Conservation (phyloP, 1,139 yeast species). For the Saccharomyces hybrid region DNA sequence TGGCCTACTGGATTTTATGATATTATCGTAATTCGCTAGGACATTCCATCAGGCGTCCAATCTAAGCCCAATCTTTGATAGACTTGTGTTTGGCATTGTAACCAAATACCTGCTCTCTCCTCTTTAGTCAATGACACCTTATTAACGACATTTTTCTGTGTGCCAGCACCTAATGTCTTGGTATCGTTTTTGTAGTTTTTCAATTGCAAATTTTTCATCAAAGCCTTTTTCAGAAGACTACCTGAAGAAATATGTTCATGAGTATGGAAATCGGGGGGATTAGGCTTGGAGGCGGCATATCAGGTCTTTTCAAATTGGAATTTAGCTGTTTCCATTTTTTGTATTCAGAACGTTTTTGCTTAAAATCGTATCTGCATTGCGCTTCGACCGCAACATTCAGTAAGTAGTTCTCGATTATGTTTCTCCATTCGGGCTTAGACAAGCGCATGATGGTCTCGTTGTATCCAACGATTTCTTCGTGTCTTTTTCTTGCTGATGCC, state of each 20-base stretch:
- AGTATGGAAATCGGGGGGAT: conserved; percentile 14
- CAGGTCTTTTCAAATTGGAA: conserved; percentile 24
- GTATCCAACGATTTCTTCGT: conserved; percentile 29
- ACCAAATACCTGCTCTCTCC: conserved; percentile 53
- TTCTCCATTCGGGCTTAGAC: conserved; percentile 56
- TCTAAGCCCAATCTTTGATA: conserved; percentile 49
- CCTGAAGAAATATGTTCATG: conserved; percentile 5
- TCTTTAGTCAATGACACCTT: conserved; percentile 39
- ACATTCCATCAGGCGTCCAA: conserved; percentile 47
- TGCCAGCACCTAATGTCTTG: conserved; percentile 3
- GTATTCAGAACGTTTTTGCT: conserved; percentile 39
- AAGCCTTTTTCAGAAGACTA: conserved; percentile 22
- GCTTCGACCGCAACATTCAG: conserved; percentile 61
- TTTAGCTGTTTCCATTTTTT: conserved; percentile 34
- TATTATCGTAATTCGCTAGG: not conserved
- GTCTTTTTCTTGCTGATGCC: conserved; percentile 47
- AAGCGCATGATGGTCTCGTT: conserved; percentile 28
- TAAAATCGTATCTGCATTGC: conserved; percentile 56
- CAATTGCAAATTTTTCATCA: conserved; percentile 24
- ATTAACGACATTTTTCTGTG: not conserved
- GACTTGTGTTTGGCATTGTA: conserved; percentile 49
- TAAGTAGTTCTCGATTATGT: conserved; percentile 57
- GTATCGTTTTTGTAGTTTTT: conserved; percentile 9
- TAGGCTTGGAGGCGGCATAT: conserved; percentile 31
- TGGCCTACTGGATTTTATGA: not conserved